Evolutionary conservation across 371 early-diverging fungal genomes (phyloP), one percentile per base, ranked within the genome.

Genomic region (Mycotypha africana): DNA sequence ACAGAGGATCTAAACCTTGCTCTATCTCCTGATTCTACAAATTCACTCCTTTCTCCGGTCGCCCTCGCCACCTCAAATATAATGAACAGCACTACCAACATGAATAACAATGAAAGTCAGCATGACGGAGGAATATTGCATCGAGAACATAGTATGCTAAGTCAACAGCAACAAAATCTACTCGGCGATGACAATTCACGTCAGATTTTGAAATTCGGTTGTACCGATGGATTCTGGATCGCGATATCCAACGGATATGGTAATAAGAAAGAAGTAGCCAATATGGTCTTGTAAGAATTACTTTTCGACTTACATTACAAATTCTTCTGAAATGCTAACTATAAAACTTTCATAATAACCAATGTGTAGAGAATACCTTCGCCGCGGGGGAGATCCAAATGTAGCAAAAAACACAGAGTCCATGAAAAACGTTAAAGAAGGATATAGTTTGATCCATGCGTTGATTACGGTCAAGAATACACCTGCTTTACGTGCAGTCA

Each of bases 211-310:
- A 52, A 22, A 4, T 71, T 52, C 47, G 71, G 58, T 10, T 67
- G 67, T 45, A 58, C 58, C 9, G 71, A 71, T 35, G 65, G 71
- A 0, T 71, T 71, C 33, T 71, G 71, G 71, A 53, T 62, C 15
- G 60, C 62, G 8, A 67, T 71, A 37, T 65, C 71, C 0, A 25
- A 40, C 3, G 62, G 60, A 12, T 62, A 56, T 31, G 25, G 42
- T 20, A 52, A 63, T 32, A 59, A 67, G 16, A 21, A 38, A n/a
- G 60, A 60, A 34, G 62, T 65, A 7, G 60, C 60, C 42, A 25
- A n/a, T 28, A 28, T 28, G 30, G 30, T 28, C 12, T 28, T 12
- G n/a, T n/a, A n/a, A n/a, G n/a, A n/a, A n/a, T n/a, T n/a, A n/a
- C n/a, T n/a, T n/a, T n/a, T n/a, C n/a, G n/a, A n/a, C n/a, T n/a